Percentiles rank a stretch among this genome's conserved stretches.
phyloP scores from a whole-genome alignment of 148 eudicot species.

The Persicaria maculosa region DNA sequence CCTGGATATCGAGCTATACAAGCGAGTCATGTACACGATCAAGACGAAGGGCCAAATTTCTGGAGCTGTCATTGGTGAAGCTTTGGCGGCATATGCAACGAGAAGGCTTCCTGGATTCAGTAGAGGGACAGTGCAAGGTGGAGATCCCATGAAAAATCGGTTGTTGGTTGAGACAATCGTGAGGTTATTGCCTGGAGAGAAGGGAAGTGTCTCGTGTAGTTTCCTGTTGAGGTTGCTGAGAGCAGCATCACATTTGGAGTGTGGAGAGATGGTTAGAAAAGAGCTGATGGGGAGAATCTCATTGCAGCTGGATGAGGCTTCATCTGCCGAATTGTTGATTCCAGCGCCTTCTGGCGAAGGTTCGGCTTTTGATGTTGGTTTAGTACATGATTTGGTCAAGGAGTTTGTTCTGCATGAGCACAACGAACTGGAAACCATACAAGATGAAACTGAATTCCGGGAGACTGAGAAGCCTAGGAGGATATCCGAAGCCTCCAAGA shows the following conservation, averaged over 20 bases:
- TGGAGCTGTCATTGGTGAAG: conserved; percentile 58
- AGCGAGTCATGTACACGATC: conserved; percentile 55
- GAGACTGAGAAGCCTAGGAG: conserved; percentile 33
- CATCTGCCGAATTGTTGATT: conserved; percentile 58
- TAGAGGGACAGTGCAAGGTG: conserved; percentile 50
- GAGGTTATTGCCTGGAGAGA: conserved; percentile 50
- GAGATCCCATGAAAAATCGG: conserved; percentile 49
- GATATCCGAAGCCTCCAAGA: conserved; percentile 55
- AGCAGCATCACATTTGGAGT: conserved; percentile 45
- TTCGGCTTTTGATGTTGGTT: conserved; percentile 46
- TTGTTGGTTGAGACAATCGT: conserved; percentile 53
- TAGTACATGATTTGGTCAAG: conserved; percentile 54
- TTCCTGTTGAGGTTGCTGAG: conserved; percentile 61
- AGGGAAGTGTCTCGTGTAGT: conserved; percentile 54
- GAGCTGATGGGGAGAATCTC: conserved; percentile 57
- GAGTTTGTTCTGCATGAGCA: conserved; percentile 48
- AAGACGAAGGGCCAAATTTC: conserved; percentile 50
- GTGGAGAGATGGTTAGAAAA: conserved; percentile 49
- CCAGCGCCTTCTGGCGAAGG: conserved; percentile 47
- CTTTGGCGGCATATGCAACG: conserved; percentile 55
- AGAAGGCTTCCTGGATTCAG: conserved; percentile 60
- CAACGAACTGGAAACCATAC: conserved; percentile 7
- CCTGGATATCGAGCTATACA: conserved; percentile 63
- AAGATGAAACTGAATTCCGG: conserved; percentile 39
- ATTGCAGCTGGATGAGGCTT: conserved; percentile 69